Evolutionary conservation across 73 alveolate species (phyloP).

Genomic region (Blepharisma stoltei): DNA sequence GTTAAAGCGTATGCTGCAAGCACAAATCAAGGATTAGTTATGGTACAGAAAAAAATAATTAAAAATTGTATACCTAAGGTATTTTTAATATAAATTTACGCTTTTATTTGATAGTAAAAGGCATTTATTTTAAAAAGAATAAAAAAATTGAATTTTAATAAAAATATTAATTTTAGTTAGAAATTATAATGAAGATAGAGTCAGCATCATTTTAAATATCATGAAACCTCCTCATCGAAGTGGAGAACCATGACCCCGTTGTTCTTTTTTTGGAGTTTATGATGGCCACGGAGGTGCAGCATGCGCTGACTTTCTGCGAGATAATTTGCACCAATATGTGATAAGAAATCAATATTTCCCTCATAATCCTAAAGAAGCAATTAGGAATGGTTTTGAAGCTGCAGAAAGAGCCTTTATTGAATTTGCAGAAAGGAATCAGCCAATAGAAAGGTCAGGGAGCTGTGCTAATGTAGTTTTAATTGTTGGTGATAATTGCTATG

Average conservation of each 20-base stretch:
- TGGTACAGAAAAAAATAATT: conserved; percentile 86
- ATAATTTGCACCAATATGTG: conserved; percentile 41
- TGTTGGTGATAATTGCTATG: conserved; percentile 72
- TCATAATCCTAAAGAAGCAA: conserved; percentile 83
- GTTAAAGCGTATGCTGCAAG: conserved; percentile 90
- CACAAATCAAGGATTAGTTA: conserved; percentile 82
- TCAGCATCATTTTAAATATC: conserved; percentile 82
- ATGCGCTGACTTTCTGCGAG: conserved; percentile 96
- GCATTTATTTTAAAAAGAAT: too few relatives aligned
- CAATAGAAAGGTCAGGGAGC: conserved; percentile 79
- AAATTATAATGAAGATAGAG: conserved; percentile 92
- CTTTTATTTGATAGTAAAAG: too few relatives aligned
- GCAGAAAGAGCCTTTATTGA: conserved; percentile 89
- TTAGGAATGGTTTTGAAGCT: conserved; percentile 81
- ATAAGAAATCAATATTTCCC: conserved; percentile 85
- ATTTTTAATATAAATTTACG: too few relatives aligned
- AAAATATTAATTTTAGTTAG: conserved; percentile 67
- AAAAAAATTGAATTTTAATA: too few relatives aligned
- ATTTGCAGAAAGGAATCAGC: conserved; percentile 53
- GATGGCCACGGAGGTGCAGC: conserved; percentile 99
- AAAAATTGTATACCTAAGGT: too few relatives aligned
- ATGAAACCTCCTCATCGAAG: conserved; percentile 63
- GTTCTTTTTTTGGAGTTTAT: conserved; percentile 92
- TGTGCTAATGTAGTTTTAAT: conserved; percentile 82
- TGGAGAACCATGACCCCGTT: conserved; percentile 91